phyloP scores from a whole-genome alignment of 208 protist genomes.

The Willaertia magna region DNA sequence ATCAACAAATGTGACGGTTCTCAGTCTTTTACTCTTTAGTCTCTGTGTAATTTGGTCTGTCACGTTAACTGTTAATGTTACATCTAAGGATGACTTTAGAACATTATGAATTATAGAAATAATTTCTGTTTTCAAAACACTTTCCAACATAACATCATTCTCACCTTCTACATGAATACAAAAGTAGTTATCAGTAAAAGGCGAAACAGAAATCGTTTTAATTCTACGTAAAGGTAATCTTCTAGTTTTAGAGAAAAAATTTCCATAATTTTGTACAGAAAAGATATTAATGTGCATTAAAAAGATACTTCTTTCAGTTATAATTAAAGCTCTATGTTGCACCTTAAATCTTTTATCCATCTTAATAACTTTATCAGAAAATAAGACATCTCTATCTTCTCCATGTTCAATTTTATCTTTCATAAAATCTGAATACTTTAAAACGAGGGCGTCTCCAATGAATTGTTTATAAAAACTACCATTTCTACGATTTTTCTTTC shows the following conservation, averaged over 20 bases:
- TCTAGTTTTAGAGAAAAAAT: background rate
- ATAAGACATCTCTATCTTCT: background rate
- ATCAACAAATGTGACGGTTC: too few species aligned
- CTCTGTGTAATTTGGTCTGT: too few species aligned
- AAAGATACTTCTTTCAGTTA: background rate
- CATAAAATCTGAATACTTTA: background rate
- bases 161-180: background rate
- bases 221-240: background rate
- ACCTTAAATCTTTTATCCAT: background rate
- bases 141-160: background rate
- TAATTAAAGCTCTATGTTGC: background rate
- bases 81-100: background rate
- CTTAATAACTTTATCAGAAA: background rate
- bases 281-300: background rate
- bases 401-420: background rate
- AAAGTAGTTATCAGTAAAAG: background rate
- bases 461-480: background rate
- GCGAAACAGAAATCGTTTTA: background rate
- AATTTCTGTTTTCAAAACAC: background rate
- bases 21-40: too few species aligned
- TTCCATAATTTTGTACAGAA: background rate
- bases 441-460: background rate
- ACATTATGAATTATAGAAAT: background rate
- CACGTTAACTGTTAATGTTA: background rate
- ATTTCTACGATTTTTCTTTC: slow-evolving; percentile 3